Conservation (phyloP, 345 rosid species). For the Erodium maritimum region DNA sequence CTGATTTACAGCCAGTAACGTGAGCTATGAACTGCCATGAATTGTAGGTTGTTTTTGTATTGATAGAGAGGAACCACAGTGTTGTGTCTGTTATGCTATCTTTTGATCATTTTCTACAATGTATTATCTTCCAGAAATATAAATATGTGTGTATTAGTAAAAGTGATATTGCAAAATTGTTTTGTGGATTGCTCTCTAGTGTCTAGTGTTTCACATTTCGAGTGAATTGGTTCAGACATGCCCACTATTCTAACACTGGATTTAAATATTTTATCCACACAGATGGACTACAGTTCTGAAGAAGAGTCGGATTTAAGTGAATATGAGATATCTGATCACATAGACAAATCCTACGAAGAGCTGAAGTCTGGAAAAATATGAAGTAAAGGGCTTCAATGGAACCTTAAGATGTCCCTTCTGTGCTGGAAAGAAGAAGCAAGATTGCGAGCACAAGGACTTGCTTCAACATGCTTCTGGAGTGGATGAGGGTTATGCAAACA, state of each 20-base stretch:
- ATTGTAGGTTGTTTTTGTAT: too few relatives aligned
- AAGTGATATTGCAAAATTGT: neutral
- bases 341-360: conserved; percentile 45
- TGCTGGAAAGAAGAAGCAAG: conserved; percentile 77
- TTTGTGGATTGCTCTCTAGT: neutral
- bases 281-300: conserved; percentile 51
- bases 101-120: too few relatives aligned
- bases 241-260: neutral
- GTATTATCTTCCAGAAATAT: too few relatives aligned
- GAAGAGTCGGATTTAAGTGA: conserved; percentile 81
- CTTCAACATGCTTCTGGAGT: conserved; percentile 85
- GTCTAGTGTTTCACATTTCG: neutral
- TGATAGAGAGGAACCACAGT: too few relatives aligned
- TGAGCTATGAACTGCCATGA: too few relatives aligned
- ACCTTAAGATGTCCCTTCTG: conserved; percentile 74
- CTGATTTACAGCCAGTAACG: too few relatives aligned
- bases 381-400: conserved; percentile 49
- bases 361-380: conserved; percentile 33
- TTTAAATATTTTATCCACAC: conserved; percentile 1
- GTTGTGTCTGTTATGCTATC: too few relatives aligned
- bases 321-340: conserved; percentile 51
- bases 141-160: too few relatives aligned
- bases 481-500: conserved; percentile 58
- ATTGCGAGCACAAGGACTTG: conserved; percentile 63
- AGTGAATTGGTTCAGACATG: neutral